Percentiles rank a stretch among this genome's conserved stretches.
These are phyloP conservation scores for Mycena kentingensis DNA, from an alignment of 768 basidiomycete genomes.

Conservation along the genomic window DNA sequence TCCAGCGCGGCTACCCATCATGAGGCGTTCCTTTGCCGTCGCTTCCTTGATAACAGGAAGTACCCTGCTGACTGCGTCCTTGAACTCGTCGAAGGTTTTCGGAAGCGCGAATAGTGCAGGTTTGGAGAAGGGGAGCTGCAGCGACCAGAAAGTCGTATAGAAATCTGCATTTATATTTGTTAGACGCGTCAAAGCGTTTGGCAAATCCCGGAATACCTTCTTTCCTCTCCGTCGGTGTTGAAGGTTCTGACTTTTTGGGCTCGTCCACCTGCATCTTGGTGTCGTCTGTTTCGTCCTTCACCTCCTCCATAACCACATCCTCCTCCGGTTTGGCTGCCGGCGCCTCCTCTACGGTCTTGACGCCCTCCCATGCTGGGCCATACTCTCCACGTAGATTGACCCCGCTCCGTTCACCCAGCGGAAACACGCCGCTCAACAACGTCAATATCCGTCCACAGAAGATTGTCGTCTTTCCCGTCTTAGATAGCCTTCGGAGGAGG, in stretches of 20 bases:
- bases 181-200: background rate
- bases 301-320: constrained; percentile 34
- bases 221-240: constrained; percentile 50
- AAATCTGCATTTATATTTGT: constrained; percentile 50
- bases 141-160: constrained; percentile 87
- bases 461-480: constrained; percentile 80
- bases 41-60: constrained; percentile 83
- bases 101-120: constrained; percentile 68
- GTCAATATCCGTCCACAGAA: constrained; percentile 90
- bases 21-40: constrained; percentile 82
- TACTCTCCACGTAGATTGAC: constrained; percentile 91
- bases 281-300: constrained; percentile 35
- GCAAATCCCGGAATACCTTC: constrained; percentile 46
- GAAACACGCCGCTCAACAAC: constrained; percentile 84
- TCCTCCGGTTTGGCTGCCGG: constrained; percentile 35
- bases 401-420: constrained; percentile 85
- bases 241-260: constrained; percentile 34
- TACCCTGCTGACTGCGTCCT: constrained; percentile 68
- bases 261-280: constrained; percentile 70
- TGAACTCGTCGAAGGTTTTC: constrained; percentile 63
- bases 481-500: constrained; percentile 81
- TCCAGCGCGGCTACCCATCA: constrained; percentile 74
- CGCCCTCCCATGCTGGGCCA: constrained; percentile 75
- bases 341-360: constrained; percentile 43
- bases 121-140: constrained; percentile 83